Conservation (phyloP, 345 rosid species). For the Citrus cavaleriei region DNA sequence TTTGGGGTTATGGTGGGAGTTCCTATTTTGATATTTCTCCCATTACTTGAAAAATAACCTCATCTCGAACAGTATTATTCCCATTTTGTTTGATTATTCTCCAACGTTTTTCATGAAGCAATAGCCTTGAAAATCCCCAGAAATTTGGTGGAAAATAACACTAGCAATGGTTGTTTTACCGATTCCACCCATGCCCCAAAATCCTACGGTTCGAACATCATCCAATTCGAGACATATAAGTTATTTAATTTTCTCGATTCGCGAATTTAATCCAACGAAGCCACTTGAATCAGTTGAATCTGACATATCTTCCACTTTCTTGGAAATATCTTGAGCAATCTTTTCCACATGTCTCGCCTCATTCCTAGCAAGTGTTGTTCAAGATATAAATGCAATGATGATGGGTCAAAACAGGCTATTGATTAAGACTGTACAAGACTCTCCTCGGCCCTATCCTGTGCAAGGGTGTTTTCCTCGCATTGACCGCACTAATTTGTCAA, state of each 20-base stretch:
- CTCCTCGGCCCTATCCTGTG: too few relatives aligned
- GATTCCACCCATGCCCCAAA: slow-evolving; percentile 2
- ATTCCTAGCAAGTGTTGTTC: background rate
- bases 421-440: too few relatives aligned
- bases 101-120: background rate
- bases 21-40: background rate
- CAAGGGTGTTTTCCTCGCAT: too few relatives aligned
- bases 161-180: slow-evolving; percentile 4
- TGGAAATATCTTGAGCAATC: background rate
- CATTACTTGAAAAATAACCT: background rate
- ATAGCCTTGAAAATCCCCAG: background rate
- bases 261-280: background rate
- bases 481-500: too few relatives aligned
- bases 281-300: background rate
- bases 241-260: background rate
- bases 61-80: background rate
- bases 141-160: background rate
- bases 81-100: background rate
- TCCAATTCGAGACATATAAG: background rate
- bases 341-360: background rate
- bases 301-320: background rate
- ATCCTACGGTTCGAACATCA: background rate
- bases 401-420: too few relatives aligned
- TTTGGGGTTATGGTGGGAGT: background rate
- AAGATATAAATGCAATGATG: too few relatives aligned